Percentiles rank a stretch among this genome's conserved stretches.
Conservation (phyloP, 306 rosid species). For the Sicyos baderoa region DNA sequence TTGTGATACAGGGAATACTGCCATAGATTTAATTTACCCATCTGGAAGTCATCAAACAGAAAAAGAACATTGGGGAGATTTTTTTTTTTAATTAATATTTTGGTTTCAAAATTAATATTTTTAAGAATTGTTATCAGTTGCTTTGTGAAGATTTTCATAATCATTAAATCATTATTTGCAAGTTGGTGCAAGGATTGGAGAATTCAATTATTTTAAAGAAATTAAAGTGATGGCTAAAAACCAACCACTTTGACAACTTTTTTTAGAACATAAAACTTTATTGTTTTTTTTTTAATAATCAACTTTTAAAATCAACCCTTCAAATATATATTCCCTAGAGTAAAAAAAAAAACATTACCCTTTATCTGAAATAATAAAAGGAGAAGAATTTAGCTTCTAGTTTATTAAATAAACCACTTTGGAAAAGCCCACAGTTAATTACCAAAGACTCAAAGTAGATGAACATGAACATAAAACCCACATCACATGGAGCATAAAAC, state of each 20-base stretch:
- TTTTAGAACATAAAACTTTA: background rate
- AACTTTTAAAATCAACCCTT: background rate
- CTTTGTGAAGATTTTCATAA: background rate
- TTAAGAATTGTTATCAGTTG: background rate
- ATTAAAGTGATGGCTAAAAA: background rate
- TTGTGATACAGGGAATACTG: background rate
- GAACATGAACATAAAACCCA: background rate
- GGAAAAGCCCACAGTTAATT: too few relatives aligned
- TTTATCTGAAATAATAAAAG: background rate
- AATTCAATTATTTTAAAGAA: background rate
- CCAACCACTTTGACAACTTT: background rate
- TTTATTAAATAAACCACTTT: too few relatives aligned
- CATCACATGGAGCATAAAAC: conserved; percentile 4
- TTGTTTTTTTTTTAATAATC: background rate
- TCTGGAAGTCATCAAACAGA: background rate
- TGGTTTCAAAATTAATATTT: too few relatives aligned
- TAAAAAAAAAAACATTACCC: background rate
- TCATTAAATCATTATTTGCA: background rate
- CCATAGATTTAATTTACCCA: background rate
- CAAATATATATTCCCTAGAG: background rate
- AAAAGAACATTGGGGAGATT: too few relatives aligned
- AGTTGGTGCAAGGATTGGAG: background rate
- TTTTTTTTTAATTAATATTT: too few relatives aligned
- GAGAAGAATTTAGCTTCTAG: background rate
- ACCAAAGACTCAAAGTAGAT: too few relatives aligned